Conservation (phyloP, 2,329 filamentous ascomycete species). For the Cryoendolithus antarcticus region DNA sequence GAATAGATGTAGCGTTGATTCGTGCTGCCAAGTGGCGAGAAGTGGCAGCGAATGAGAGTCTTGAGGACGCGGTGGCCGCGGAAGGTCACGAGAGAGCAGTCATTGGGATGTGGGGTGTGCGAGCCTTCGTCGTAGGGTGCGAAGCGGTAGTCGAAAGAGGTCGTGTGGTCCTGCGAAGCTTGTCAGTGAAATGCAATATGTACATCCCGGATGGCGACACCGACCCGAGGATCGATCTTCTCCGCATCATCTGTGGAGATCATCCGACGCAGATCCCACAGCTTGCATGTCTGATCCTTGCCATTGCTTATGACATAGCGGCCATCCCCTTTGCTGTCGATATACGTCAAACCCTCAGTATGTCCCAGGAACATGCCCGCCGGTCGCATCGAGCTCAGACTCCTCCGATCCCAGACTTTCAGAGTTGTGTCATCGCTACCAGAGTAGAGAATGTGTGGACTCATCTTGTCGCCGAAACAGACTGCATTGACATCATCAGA, state of each 20-base stretch:
- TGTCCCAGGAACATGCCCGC: conserved; percentile 54
- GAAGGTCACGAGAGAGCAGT: conserved; percentile 90
- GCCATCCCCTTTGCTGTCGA: conserved; percentile 73
- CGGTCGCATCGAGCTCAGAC: conserved; percentile 48
- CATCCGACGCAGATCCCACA: conserved; percentile 91
- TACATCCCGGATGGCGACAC: background rate
- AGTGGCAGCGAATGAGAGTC: conserved; percentile 89
- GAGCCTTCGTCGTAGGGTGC: conserved; percentile 51
- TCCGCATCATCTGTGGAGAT: conserved; percentile 57
- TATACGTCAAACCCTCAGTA: conserved; percentile 53
- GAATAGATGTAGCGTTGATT: conserved; percentile 89
- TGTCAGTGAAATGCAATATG: background rate
- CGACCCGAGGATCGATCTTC: conserved; percentile 37
- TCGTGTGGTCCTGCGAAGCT: conserved; percentile 37
- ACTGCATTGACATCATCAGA: conserved; percentile 89
- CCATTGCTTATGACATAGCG: conserved; percentile 87
- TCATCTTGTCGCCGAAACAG: conserved; percentile 79
- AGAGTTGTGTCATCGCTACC: conserved; percentile 89
- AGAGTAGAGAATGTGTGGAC: conserved; percentile 89
- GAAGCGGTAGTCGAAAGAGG: conserved; percentile 64
- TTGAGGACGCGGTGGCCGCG: conserved; percentile 78
- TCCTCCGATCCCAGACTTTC: conserved; percentile 88
- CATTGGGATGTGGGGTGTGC: conserved; percentile 64
- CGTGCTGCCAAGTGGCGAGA: conserved; percentile 74
- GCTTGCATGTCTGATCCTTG: conserved; percentile 94